Base-by-base conservation (phyloP, 1,284 basidiomycete genomes). In the Meripilus lineatus region DNA sequence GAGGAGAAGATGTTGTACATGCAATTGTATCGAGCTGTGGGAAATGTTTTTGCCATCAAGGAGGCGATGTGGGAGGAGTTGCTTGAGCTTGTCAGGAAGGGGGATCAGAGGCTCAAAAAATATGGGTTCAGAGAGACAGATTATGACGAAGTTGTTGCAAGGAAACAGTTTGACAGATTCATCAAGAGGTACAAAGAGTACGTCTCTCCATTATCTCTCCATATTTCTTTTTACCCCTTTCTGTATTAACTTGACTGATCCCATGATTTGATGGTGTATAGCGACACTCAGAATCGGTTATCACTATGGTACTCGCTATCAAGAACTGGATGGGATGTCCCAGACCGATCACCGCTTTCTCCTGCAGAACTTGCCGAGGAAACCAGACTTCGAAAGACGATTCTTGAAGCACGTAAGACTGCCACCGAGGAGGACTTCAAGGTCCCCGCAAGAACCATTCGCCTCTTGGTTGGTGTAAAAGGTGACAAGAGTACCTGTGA, bases 51-150 rank as follows among this genome's bases (percentile, higher is more conserved):
- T n/a, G 79, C 77, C 7, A 80, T 79, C 52, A 74, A 80, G 57
- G 84, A 87, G 58, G 77, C 82, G 32, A 84, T 87, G 81, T 87
- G 84, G 84, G 84, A 84, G 48, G 82, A 83, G 47, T 67, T 87
- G 38, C 72, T 74, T 49, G 74, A 79, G 51, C 69, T 75, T 47
- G 68, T 80, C 73, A 34, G 79, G 79, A 51, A 25, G 37, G 64
- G 72, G 44, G 71, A 69, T 37, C 65, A 70, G 5, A 70, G 77
- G 45, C 60, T 86, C 25, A 61, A 63, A 45, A 69, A 67, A 23
- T 70, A 78, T 50, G 84, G 84, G 14, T 86, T 84, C 81, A 77
- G 81, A 32, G 76, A 74, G 50, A 78, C 80, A 44, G 71, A 75
- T 43, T 58, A 79, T 28, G 74, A 73, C 49, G 74, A 77, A 45